Evolutionary conservation across 2,329 filamentous ascomycete genomes (phyloP).

Genomic region (Trichoderma simmonsii): DNA sequence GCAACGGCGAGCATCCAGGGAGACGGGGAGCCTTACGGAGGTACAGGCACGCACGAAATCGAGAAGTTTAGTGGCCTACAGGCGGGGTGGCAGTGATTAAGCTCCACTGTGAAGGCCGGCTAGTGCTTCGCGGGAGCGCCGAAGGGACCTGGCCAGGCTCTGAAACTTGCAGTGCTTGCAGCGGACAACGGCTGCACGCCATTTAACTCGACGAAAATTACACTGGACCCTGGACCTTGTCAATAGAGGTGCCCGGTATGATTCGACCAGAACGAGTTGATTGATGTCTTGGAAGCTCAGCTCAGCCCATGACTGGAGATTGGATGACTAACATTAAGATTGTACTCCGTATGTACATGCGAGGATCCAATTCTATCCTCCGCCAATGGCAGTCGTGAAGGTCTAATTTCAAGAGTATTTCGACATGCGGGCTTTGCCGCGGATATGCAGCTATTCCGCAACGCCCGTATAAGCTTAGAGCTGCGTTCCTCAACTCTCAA

Average conservation of each 20-base stretch:
- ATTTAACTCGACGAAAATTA: background rate
- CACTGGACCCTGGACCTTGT: background rate
- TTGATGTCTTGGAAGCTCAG: background rate
- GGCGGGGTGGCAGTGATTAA: background rate
- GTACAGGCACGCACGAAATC: background rate
- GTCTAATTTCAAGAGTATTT: background rate
- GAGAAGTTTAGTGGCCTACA: background rate
- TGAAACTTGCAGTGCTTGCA: constrained; percentile 6
- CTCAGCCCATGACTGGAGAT: background rate
- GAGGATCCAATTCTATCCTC: background rate
- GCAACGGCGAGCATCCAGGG: constrained; percentile 10
- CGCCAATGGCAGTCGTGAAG: background rate
- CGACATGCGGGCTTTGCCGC: background rate
- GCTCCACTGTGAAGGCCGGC: background rate
- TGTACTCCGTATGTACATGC: background rate
- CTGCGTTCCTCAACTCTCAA: background rate
- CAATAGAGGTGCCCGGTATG: background rate
- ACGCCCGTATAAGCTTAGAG: background rate
- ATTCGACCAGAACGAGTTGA: background rate
- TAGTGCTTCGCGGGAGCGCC: constrained; percentile 2
- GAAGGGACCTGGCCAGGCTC: background rate
- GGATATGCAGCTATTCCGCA: background rate
- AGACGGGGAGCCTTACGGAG: background rate
- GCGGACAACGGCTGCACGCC: constrained; percentile 4
- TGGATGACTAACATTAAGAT: background rate